These are phyloP conservation scores for Myxozyma neotropica DNA, from an alignment of 805 yeast species.

Conservation along the genomic window DNA sequence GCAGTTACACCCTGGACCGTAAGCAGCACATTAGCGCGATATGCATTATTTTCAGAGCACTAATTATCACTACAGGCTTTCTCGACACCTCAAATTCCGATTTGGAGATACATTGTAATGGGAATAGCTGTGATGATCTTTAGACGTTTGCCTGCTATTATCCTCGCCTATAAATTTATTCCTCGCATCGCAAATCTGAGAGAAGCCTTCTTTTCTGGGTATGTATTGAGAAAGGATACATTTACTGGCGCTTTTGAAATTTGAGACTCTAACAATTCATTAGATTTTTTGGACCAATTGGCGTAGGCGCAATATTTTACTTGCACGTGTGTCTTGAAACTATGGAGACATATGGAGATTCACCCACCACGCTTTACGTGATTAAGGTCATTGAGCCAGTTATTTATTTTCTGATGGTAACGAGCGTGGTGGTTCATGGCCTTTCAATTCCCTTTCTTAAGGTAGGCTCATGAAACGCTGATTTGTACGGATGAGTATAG, in stretches of 20 bases:
- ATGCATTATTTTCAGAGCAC: neutral
- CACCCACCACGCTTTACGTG: conserved; percentile 43
- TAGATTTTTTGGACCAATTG: conserved; percentile 72
- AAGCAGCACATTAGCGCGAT: conserved; percentile 17
- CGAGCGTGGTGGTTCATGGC: conserved; percentile 77
- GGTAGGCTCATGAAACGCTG: no score
- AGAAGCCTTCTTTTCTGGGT: conserved; percentile 69
- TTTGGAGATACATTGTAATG: conserved; percentile 44
- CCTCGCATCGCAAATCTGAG: conserved; percentile 66
- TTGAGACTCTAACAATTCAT: neutral
- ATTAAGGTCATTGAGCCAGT: conserved; percentile 65
- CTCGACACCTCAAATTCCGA: conserved; percentile 43
- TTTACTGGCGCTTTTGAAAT: no score
- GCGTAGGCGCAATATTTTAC: conserved; percentile 67
- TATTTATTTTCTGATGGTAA: conserved; percentile 66
- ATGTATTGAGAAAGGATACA: no score
- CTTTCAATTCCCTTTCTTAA: conserved; percentile 21
- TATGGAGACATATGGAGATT: conserved; percentile 7
- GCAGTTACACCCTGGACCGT: conserved; percentile 69
- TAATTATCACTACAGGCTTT: conserved; percentile 40
- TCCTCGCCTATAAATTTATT: conserved; percentile 52
- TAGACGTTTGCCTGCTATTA: conserved; percentile 43
- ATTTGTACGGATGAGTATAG: no score
- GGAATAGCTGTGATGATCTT: conserved; percentile 42
- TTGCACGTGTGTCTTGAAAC: conserved; percentile 18